These are phyloP conservation scores for Colletotrichum abscissum DNA, from an alignment of 2,329 filamentous ascomycete species.

Conservation along the genomic window DNA sequence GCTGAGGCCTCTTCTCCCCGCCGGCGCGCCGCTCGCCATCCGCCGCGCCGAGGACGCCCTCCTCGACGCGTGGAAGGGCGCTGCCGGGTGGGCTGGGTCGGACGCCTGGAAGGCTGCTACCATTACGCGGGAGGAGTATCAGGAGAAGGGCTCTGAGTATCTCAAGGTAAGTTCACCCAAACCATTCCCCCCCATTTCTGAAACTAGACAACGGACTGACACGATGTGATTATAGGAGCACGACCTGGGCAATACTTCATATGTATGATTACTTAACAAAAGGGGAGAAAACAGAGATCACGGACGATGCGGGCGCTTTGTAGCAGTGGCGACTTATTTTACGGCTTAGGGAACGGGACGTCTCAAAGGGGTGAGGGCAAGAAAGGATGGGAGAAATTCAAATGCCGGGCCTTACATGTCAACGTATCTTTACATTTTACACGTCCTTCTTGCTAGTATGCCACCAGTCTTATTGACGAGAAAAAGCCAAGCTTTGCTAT, in stretches of 20 bases:
- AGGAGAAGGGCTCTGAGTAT: slow-evolving; percentile 94
- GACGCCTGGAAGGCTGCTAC: slow-evolving; percentile 71
- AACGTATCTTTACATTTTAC: background rate
- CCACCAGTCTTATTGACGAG: background rate
- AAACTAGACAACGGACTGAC: background rate
- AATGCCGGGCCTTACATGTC: background rate
- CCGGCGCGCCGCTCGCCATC: slow-evolving; percentile 74
- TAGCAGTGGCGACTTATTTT: background rate
- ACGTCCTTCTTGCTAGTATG: background rate
- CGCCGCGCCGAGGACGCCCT: slow-evolving; percentile 80
- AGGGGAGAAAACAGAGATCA: background rate
- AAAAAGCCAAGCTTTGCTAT: background rate
- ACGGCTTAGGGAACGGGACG: background rate
- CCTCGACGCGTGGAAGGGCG: slow-evolving; percentile 93
- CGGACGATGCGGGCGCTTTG: background rate
- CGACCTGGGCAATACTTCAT: slow-evolving; percentile 71
- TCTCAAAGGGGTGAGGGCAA: background rate
- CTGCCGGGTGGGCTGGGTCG: slow-evolving; percentile 82
- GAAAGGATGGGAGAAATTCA: background rate
- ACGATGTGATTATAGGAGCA: slow-evolving; percentile 62
- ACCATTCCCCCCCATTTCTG: no score
- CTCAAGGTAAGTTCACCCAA: slow-evolving; percentile 73
- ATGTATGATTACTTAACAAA: slow-evolving; percentile 48
- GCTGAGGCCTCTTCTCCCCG: slow-evolving; percentile 77
- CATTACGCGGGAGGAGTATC: slow-evolving; percentile 84